A percentile compares a stretch with the other conserved stretches of the same genome.
phyloP scores from a whole-genome alignment of 371 early-diverging fungal genomes.

The Apophysomyces variabilis region DNA sequence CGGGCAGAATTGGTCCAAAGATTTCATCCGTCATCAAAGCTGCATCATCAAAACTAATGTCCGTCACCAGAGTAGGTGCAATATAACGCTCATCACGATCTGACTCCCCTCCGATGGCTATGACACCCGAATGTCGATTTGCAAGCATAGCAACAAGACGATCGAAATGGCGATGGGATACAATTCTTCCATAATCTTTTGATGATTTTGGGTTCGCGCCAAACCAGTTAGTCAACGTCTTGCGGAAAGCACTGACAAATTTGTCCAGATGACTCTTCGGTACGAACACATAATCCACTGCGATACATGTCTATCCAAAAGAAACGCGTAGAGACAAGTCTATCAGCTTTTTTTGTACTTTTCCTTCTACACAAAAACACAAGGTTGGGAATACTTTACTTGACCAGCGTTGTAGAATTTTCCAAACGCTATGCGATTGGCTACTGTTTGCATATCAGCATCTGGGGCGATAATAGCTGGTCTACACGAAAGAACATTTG shows the following conservation, averaged over 20 bases:
- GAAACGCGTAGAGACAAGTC: not conserved
- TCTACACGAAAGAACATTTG: slow-evolving; percentile 21
- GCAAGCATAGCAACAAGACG: slow-evolving; percentile 68
- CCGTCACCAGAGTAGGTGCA: slow-evolving; percentile 31
- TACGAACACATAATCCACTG: slow-evolving; percentile 84
- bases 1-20: slow-evolving; percentile 89
- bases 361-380: not conserved
- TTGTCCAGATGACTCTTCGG: slow-evolving; percentile 50
- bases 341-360: not conserved
- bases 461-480: slow-evolving; percentile 77
- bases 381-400: slow-evolving; percentile 35
- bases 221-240: slow-evolving; percentile 56
- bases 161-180: slow-evolving; percentile 73
- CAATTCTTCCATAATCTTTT: slow-evolving; percentile 69
- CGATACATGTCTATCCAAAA: slow-evolving; percentile 75
- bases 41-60: slow-evolving; percentile 28
- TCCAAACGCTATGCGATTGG: slow-evolving; percentile 82
- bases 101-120: slow-evolving; percentile 51
- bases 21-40: slow-evolving; percentile 57
- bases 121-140: slow-evolving; percentile 53
- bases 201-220: slow-evolving; percentile 58
- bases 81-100: slow-evolving; percentile 29
- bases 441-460: slow-evolving; percentile 66
- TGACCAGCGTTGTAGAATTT: slow-evolving; percentile 88
- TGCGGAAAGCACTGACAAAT: slow-evolving; percentile 58